These are phyloP conservation scores for Xylariaceae sp. DNA, from an alignment of 2,329 filamentous ascomycete species.

Conservation along the genomic window DNA sequence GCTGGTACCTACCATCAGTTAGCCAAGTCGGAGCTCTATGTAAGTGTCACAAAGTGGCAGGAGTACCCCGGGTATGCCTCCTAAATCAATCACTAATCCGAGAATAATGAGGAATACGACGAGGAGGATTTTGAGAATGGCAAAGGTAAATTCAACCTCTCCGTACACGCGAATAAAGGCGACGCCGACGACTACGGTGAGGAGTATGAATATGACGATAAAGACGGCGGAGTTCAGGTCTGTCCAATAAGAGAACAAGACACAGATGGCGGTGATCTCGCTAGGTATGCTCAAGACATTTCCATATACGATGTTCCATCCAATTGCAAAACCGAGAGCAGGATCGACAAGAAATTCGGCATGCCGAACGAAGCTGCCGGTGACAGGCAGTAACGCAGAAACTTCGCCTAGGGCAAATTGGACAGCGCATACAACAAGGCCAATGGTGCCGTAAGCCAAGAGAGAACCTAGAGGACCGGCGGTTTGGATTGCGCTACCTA, in stretches of 20 bases:
- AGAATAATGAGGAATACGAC: constrained; percentile 62
- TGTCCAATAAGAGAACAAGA: constrained; percentile 63
- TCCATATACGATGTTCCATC: constrained; percentile 55
- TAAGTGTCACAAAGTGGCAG: too few species aligned
- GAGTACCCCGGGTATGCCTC: constrained; percentile 52
- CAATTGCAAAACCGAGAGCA: constrained; percentile 54
- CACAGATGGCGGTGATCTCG: constrained; percentile 62
- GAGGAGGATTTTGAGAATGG: constrained; percentile 56
- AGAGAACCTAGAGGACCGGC: constrained; percentile 49
- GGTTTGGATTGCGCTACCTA: constrained; percentile 51
- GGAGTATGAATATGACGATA: constrained; percentile 50
- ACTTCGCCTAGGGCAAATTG: constrained; percentile 60
- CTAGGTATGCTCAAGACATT: constrained; percentile 53
- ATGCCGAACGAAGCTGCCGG: constrained; percentile 61
- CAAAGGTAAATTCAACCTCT: constrained; percentile 55
- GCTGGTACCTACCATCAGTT: constrained; percentile 35
- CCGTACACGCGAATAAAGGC: constrained; percentile 59
- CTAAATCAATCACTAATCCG: constrained; percentile 60
- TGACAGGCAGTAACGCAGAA: constrained; percentile 60
- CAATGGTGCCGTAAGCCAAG: constrained; percentile 55
- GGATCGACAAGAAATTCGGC: constrained; percentile 60
- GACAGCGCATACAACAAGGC: constrained; percentile 55
- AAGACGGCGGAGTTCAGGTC: constrained; percentile 53
- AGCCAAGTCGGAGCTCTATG: too few species aligned
- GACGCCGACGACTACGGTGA: constrained; percentile 57